These are phyloP conservation scores for Limonium bicolor DNA, from an alignment of 148 eudicot species.

Conservation along the genomic window DNA sequence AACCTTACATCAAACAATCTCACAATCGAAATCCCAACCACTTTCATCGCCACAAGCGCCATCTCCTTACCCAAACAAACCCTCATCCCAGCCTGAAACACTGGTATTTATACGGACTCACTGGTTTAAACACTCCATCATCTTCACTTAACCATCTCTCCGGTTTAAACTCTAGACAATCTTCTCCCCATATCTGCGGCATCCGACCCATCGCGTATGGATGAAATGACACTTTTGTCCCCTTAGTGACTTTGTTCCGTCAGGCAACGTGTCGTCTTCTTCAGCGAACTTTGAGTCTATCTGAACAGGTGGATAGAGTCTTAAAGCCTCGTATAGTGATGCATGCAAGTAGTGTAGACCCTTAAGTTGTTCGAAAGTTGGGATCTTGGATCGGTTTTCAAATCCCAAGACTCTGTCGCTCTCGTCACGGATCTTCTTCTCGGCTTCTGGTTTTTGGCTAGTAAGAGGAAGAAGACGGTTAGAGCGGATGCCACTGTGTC, in stretches of 20 bases:
- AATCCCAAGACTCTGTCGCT: conserved; percentile 14
- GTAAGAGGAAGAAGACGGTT: conserved; percentile 29
- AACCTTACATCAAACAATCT: conserved; percentile 23
- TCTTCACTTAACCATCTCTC: conserved; percentile 34
- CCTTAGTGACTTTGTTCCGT: conserved; percentile 24
- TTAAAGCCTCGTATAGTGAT: conserved; percentile 16
- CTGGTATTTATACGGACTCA: conserved; percentile 22
- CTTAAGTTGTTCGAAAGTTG: conserved; percentile 15
- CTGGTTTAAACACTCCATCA: conserved; percentile 17
- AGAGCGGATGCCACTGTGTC: conserved; percentile 55
- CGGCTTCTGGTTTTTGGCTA: conserved; percentile 30
- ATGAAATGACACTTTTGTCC: conserved; percentile 32
- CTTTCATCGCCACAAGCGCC: conserved; percentile 22
- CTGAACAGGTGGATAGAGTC: conserved; percentile 29
- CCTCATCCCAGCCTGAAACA: conserved; percentile 32
- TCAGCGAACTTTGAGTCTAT: conserved; percentile 30
- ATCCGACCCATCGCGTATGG: conserved; percentile 43
- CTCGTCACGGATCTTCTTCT: conserved; percentile 23
- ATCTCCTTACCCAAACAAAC: conserved; percentile 30
- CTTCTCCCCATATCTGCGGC: conserved; percentile 27
- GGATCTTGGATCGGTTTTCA: conserved; percentile 7
- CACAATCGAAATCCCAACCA: conserved; percentile 18
- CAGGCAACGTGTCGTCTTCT: conserved; percentile 24
- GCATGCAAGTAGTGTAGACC: conserved; percentile 27
- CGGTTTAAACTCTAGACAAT: conserved; percentile 28